phyloP scores from a whole-genome alignment of 805 yeast species.

The Komagataella pseudopastoris region DNA sequence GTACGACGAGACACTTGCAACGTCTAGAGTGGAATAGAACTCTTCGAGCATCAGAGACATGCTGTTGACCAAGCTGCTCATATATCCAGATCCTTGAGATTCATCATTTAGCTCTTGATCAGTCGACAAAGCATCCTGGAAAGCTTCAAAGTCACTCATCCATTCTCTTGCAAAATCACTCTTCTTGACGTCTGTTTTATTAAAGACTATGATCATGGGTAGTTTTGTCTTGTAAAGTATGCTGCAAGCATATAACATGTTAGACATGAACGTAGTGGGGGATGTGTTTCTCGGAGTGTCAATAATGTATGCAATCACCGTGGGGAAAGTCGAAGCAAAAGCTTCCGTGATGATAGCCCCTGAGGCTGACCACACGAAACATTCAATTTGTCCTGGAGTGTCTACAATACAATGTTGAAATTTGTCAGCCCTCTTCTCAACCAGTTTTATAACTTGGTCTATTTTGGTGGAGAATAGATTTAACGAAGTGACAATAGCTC shows the following conservation, averaged over 20 bases:
- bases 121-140: constrained; percentile 62
- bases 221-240: constrained; percentile 89
- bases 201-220: constrained; percentile 94
- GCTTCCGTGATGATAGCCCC: constrained; percentile 96
- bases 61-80: constrained; percentile 87
- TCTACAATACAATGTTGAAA: constrained; percentile 72
- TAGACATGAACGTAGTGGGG: constrained; percentile 95
- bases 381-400: constrained; percentile 98
- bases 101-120: constrained; percentile 57
- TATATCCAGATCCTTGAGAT: constrained; percentile 66
- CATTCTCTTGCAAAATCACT: constrained; percentile 87
- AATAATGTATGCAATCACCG: constrained; percentile 88
- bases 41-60: constrained; percentile 95
- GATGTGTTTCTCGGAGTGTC: constrained; percentile 93
- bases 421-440: constrained; percentile 58
- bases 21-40: constrained; percentile 84
- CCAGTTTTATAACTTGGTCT: constrained; percentile 81
- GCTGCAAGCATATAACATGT: constrained; percentile 97
- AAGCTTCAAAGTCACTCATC: constrained; percentile 94
- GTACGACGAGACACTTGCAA: constrained; percentile 82
- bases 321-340: constrained; percentile 90
- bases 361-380: constrained; percentile 97
- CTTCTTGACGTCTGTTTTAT: constrained; percentile 80
- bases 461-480: constrained; percentile 89
- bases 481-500: constrained; percentile 92